A percentile compares a stretch with the other conserved stretches of the same genome.
These are phyloP conservation scores for Penicillium maclennaniae DNA, from an alignment of 495 filamentous ascomycete species.

Conservation along the genomic window DNA sequence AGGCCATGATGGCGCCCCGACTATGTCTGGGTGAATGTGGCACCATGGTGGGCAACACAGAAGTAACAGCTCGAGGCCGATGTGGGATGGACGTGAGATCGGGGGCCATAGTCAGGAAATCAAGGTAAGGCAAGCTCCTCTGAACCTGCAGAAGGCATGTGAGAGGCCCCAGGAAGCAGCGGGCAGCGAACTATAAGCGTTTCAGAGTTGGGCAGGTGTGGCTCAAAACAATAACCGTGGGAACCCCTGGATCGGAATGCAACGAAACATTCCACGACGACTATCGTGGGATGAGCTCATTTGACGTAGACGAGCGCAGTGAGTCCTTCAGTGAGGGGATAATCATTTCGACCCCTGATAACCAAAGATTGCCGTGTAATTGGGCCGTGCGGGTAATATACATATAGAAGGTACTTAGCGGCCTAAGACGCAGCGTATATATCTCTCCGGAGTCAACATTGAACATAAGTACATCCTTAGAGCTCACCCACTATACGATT, in stretches of 20 bases:
- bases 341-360: neutral
- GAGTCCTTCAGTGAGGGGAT: neutral
- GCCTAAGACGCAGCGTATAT: neutral
- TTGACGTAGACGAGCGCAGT: slow-evolving; percentile 6
- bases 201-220: slow-evolving; percentile 12
- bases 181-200: slow-evolving; percentile 11
- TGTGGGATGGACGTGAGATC: slow-evolving; percentile 58
- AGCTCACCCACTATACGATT: neutral
- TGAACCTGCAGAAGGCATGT: slow-evolving; percentile 21
- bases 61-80: slow-evolving; percentile 49
- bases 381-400: neutral
- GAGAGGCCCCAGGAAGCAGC: neutral
- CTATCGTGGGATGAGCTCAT: slow-evolving; percentile 9
- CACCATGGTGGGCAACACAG: slow-evolving; percentile 34
- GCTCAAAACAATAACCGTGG: slow-evolving; percentile 17
- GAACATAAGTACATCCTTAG: neutral
- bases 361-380: neutral
- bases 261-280: slow-evolving; percentile 19
- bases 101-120: slow-evolving; percentile 45
- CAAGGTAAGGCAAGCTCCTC: slow-evolving; percentile 8
- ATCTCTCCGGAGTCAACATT: neutral
- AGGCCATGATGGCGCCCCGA: slow-evolving; percentile 27
- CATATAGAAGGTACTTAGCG: neutral
- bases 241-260: slow-evolving; percentile 23
- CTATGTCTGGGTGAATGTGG: slow-evolving; percentile 25